A percentile compares a stretch with the other conserved stretches of the same genome.
Evolutionary conservation across 2,329 filamentous ascomycete species (phyloP).

Genomic region (Chalaropsis ovoidea): DNA sequence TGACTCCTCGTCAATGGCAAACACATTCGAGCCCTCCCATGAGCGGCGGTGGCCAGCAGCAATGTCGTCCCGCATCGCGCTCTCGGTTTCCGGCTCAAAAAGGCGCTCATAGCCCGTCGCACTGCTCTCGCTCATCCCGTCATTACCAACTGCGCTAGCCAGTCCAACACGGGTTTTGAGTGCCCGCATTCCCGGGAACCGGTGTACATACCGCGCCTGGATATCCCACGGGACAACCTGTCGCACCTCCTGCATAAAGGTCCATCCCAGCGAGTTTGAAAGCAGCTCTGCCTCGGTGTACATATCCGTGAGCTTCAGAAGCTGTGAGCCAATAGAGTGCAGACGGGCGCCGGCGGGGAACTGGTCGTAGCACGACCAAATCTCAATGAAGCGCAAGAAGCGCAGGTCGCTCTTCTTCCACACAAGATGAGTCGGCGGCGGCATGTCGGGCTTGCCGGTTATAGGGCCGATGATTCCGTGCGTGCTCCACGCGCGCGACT

Average conservation of each 20-base stretch:
- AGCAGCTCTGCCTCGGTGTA: conserved; percentile 46
- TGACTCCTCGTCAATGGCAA: conserved; percentile 58
- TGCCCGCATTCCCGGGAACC: conserved; percentile 39
- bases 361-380: conserved; percentile 51
- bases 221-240: conserved; percentile 63
- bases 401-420: conserved; percentile 45
- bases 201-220: conserved; percentile 49
- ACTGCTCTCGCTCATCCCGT: conserved; percentile 13
- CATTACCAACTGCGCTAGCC: neutral
- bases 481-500: conserved; percentile 40
- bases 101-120: conserved; percentile 45
- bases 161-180: conserved; percentile 24
- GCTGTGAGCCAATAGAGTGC: conserved; percentile 51
- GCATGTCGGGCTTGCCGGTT: neutral
- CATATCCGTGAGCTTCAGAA: conserved; percentile 51
- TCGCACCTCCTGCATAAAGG: conserved; percentile 67
- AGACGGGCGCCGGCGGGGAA: conserved; percentile 45
- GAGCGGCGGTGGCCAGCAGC: conserved; percentile 45
- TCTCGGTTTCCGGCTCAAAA: conserved; percentile 40
- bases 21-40: conserved; percentile 51
- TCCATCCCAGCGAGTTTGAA: conserved; percentile 43
- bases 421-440: neutral
- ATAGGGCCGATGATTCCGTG: conserved; percentile 39
- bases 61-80: conserved; percentile 36
- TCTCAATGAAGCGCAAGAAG: conserved; percentile 58